Conservation (phyloP, 176 grass and related monocot species). For the Zizania latifolia region DNA sequence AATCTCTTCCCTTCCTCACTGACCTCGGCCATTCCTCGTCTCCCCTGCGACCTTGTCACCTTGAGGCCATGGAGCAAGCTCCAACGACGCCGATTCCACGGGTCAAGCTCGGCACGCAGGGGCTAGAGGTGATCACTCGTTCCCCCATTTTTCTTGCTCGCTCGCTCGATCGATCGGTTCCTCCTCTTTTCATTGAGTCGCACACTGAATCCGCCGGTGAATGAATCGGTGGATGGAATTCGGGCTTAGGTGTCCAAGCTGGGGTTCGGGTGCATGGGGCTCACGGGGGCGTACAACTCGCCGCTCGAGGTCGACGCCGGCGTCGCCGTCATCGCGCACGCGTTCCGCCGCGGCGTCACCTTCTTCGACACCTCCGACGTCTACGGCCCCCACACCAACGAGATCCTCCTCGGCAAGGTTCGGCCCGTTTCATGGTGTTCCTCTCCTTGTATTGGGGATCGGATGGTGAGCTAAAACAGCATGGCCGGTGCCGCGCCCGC, state of each 20-base stretch:
- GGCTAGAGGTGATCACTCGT: constrained; percentile 31
- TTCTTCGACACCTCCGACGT: constrained; percentile 81
- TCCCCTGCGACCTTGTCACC: background rate
- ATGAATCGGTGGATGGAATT: background rate
- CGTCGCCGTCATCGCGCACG: constrained; percentile 53
- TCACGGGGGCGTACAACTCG: constrained; percentile 47
- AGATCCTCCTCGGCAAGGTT: constrained; percentile 78
- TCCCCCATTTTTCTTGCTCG: background rate
- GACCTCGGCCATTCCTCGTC: too few relatives aligned
- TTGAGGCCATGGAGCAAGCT: constrained; percentile 27
- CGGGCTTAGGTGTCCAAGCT: constrained; percentile 67
- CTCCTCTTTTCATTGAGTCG: too few relatives aligned
- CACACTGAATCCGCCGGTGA: background rate
- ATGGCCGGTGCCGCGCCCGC: too few relatives aligned
- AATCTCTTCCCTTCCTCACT: too few relatives aligned
- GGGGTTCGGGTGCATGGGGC: constrained; percentile 74
- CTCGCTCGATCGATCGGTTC: background rate
- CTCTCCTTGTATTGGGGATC: background rate
- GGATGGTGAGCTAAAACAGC: background rate
- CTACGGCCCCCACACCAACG: constrained; percentile 66
- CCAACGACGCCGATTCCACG: constrained; percentile 20
- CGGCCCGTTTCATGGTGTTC: background rate
- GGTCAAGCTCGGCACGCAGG: constrained; percentile 44
- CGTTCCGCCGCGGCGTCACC: constrained; percentile 65
- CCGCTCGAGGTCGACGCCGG: constrained; percentile 49